Evolutionary conservation across 202 grass and related monocot genomes (phyloP).

Genomic region (Dendrocalamus latiflorus): DNA sequence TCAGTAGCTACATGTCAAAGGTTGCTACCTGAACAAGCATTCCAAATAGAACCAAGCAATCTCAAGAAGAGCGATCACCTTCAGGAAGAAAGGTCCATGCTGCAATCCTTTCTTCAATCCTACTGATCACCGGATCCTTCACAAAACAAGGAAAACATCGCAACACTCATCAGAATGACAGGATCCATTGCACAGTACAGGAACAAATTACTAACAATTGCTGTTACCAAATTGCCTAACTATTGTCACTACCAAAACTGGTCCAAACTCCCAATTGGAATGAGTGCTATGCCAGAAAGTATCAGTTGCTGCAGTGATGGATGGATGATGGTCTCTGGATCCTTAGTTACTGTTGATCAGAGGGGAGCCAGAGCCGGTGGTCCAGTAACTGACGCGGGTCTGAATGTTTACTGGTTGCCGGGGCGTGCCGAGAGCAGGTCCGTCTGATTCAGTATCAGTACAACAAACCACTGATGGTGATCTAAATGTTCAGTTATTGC

Average conservation of each 20-base stretch:
- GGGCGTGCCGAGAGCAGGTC: not conserved
- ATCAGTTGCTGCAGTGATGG: slow-evolving; percentile 22
- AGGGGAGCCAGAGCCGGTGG: slow-evolving; percentile 7
- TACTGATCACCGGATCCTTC: slow-evolving; percentile 45
- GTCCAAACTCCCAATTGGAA: not conserved
- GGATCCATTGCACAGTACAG: not conserved
- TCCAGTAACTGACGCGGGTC: slow-evolving; percentile 14
- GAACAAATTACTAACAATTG: not conserved
- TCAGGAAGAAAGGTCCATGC: slow-evolving; percentile 71
- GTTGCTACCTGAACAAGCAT: not conserved
- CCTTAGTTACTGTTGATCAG: no score
- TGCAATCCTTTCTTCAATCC: slow-evolving; percentile 55
- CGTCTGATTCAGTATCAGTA: not conserved
- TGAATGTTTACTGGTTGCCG: slow-evolving; percentile 30
- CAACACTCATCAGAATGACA: no score
- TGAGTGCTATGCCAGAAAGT: not conserved
- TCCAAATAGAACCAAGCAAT: not conserved
- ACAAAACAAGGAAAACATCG: no score
- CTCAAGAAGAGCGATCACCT: slow-evolving; percentile 32
- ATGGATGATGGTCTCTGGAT: not conserved
- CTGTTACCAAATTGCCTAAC: not conserved
- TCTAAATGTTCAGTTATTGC: slow-evolving; percentile 19
- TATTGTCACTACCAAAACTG: not conserved
- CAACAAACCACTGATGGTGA: not conserved
- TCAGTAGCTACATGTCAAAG: not conserved